Percentiles rank a stretch among this genome's conserved stretches.
phyloP scores from a whole-genome alignment of 1,139 yeast genomes.

The Scheffersomyces titani region DNA sequence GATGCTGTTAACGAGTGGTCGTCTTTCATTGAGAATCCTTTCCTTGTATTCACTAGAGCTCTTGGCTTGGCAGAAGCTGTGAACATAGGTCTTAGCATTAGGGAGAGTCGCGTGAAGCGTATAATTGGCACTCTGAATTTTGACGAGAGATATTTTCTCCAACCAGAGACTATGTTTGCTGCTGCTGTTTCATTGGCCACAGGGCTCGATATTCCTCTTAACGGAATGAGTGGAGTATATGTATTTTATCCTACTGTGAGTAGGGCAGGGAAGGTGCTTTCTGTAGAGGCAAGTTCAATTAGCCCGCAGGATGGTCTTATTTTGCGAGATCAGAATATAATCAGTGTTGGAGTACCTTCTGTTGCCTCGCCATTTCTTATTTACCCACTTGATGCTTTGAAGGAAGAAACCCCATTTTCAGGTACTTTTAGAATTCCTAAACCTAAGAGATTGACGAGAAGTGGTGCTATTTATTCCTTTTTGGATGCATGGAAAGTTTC shows the following conservation, averaged over 20 bases:
- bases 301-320: background rate
- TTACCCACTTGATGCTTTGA: background rate
- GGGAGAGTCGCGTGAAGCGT: background rate
- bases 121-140: background rate
- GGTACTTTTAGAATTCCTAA: background rate
- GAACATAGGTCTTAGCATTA: background rate
- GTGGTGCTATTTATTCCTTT: background rate
- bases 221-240: background rate
- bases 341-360: background rate
- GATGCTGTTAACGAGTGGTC: background rate
- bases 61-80: background rate
- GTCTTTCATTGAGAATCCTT: background rate
- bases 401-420: background rate
- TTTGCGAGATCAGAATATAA: background rate
- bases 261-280: background rate
- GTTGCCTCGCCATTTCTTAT: background rate
- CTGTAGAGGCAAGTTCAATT: background rate
- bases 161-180: background rate
- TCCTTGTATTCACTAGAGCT: background rate
- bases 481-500: background rate
- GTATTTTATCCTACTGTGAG: background rate
- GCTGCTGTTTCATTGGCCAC: background rate
- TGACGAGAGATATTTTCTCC: background rate
- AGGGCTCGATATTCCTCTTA: background rate
- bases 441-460: background rate